phyloP scores from a whole-genome alignment of 768 basidiomycete genomes.

The Leccinellum luteum region DNA sequence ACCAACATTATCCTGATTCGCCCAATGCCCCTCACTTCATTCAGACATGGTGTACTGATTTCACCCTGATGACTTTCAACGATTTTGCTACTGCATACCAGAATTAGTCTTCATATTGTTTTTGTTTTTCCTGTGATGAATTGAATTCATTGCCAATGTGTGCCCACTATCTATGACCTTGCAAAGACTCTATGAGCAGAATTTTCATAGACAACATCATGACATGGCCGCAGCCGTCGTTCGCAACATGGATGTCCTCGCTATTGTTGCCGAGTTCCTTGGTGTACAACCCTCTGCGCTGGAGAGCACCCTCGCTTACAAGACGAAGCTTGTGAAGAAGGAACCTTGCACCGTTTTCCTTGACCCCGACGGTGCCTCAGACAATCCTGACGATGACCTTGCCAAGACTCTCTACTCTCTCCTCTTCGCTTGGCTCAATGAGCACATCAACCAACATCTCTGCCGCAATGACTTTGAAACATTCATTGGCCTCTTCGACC shows the following conservation, averaged over 20 bases:
- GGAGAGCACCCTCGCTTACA: not conserved
- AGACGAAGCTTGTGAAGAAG: not conserved
- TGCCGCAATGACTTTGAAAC: not conserved
- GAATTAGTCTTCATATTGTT: too few relatives aligned
- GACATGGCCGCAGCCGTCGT: not conserved
- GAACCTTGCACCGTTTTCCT: not conserved
- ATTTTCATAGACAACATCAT: too few relatives aligned
- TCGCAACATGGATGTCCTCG: not conserved
- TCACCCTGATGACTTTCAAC: too few relatives aligned
- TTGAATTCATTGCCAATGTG: too few relatives aligned
- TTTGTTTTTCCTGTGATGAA: too few relatives aligned
- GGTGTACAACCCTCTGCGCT: not conserved
- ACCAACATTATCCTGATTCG: too few relatives aligned
- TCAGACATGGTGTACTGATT: too few relatives aligned
- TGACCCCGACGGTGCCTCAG: not conserved
- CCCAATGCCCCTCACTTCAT: too few relatives aligned
- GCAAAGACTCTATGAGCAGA: too few relatives aligned
- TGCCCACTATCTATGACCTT: too few relatives aligned
- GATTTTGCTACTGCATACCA: too few relatives aligned
- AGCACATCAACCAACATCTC: not conserved
- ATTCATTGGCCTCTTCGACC: not conserved
- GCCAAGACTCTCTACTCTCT: not conserved
- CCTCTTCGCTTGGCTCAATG: not conserved
- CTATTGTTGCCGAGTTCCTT: not conserved
- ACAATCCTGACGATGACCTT: not conserved